A percentile compares a stretch with the other conserved stretches of the same genome.
phyloP scores from a whole-genome alignment of 441 rosid species.

The Theobroma grandiflorum region DNA sequence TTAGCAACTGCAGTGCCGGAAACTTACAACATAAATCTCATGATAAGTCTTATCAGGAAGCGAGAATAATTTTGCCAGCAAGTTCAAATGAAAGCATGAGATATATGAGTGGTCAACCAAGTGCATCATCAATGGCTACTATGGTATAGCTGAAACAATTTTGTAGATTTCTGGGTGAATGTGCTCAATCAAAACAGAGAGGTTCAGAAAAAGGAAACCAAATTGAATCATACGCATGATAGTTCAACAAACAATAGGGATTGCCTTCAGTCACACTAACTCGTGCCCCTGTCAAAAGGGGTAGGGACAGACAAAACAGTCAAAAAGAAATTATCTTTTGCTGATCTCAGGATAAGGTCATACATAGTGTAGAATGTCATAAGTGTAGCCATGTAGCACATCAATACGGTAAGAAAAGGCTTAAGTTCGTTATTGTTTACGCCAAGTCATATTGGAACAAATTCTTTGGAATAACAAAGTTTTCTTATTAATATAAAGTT shows the following conservation, averaged over 20 bases:
- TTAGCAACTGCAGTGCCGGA: background rate
- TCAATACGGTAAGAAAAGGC: background rate
- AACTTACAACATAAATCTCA: background rate
- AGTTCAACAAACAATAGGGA: background rate
- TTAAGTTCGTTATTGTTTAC: background rate
- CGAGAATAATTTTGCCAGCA: too few species aligned
- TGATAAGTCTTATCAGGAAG: background rate
- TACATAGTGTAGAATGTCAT: background rate
- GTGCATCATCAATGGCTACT: too few species aligned
- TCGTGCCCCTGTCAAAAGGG: background rate
- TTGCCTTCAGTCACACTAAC: background rate
- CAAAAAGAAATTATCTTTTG: background rate
- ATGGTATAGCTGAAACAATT: too few species aligned
- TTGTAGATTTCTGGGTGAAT: background rate
- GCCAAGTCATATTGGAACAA: background rate
- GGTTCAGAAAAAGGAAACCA: background rate
- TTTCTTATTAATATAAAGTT: background rate
- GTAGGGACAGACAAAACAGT: background rate
- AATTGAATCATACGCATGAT: background rate
- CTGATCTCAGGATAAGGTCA: conserved; percentile 5
- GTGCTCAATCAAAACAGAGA: background rate
- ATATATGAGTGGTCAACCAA: too few species aligned
- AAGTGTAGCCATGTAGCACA: background rate
- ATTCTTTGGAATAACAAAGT: background rate
- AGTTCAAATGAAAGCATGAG: too few species aligned